A percentile compares a stretch with the other conserved stretches of the same genome.
These are phyloP conservation scores for Theobroma cacao DNA, from an alignment of 345 rosid species.

Conservation along the genomic window DNA sequence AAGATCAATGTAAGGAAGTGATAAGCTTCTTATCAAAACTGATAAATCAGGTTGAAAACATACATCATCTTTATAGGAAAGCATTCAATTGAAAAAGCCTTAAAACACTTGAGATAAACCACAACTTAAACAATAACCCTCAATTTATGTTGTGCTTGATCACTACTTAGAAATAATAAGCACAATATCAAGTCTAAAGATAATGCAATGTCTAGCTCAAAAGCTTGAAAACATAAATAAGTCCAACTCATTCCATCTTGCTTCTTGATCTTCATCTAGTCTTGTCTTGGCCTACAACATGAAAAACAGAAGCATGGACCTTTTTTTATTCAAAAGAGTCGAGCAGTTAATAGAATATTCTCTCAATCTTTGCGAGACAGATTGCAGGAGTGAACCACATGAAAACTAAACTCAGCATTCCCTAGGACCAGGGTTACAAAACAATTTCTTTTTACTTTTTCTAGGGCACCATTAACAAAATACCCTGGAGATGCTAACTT, in stretches of 20 bases:
- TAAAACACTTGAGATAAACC: not conserved
- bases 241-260: slow-evolving; percentile 5
- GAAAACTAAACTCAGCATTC: not conserved
- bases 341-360: not conserved
- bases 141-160: not conserved
- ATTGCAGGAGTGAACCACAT: not conserved
- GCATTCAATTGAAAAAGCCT: not conserved
- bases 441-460: not conserved
- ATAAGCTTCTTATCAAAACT: not conserved
- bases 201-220: not conserved
- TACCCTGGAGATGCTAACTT: slow-evolving; percentile 19
- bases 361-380: not conserved
- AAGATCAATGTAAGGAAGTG: not conserved
- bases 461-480: not conserved
- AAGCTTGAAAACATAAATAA: not conserved
- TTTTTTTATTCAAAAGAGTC: not conserved
- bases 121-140: not conserved
- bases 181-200: not conserved
- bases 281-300: slow-evolving; percentile 7
- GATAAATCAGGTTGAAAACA: not conserved
- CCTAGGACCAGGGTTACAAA: not conserved
- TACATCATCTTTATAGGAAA: not conserved
- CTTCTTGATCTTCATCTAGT: slow-evolving; percentile 11
- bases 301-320: not conserved
- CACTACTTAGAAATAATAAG: not conserved